These are phyloP conservation scores for Mycena leptocephala DNA, from an alignment of 768 basidiomycete species.

Conservation along the genomic window DNA sequence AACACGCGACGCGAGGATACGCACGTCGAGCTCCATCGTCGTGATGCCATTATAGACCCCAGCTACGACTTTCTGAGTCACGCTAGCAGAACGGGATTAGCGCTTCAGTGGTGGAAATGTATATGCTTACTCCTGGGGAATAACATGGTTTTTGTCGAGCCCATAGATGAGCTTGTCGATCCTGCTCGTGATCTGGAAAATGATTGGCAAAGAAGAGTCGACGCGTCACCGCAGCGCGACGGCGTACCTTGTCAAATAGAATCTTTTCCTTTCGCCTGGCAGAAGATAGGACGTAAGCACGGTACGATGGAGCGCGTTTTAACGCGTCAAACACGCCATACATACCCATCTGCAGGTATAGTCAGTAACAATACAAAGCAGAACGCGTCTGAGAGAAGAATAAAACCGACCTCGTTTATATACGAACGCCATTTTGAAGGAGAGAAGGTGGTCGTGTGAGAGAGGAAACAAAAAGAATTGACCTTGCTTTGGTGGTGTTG, in stretches of 20 bases:
- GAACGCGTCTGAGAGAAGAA: background rate
- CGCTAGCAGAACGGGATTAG: constrained; percentile 59
- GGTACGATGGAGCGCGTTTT: constrained; percentile 37
- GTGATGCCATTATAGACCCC: constrained; percentile 98
- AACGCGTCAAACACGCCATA: constrained; percentile 57
- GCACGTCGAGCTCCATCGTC: constrained; percentile 95
- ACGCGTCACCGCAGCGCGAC: constrained; percentile 66
- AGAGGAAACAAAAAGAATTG: background rate
- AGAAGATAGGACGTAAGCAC: constrained; percentile 4
- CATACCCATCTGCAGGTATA: constrained; percentile 62
- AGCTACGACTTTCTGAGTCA: constrained; percentile 92
- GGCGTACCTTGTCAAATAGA: constrained; percentile 79
- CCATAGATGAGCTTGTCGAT: constrained; percentile 96
- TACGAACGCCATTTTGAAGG: constrained; percentile 45
- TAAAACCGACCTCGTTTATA: constrained; percentile 51
- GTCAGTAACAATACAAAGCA: constrained; percentile 6
- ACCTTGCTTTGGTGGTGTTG: background rate
- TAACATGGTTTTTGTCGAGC: constrained; percentile 92
- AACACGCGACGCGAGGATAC: constrained; percentile 40
- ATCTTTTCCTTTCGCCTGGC: constrained; percentile 90
- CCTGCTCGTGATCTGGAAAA: constrained; percentile 84
- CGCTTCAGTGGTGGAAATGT: background rate
- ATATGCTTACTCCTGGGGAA: constrained; percentile 87
- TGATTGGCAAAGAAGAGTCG: constrained; percentile 23
- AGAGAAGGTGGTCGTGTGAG: background rate